These are phyloP conservation scores for Thymus mandschuricus DNA, from an alignment of 257 asterid species.

Conservation along the genomic window DNA sequence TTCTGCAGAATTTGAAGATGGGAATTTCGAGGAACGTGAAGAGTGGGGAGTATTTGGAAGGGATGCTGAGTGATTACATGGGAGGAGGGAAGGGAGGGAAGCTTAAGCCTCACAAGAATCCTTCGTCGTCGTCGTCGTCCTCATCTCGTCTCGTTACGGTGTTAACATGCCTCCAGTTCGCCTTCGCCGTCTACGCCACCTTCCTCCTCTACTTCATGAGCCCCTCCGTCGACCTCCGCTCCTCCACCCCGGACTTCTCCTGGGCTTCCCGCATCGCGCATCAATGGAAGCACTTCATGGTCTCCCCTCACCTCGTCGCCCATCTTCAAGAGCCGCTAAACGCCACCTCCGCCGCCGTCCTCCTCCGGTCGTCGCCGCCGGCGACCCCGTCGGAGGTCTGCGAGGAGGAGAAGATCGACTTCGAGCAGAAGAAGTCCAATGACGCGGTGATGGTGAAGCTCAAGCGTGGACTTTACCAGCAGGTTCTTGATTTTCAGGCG, in stretches of 20 bases:
- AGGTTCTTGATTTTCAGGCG: constrained; percentile 62
- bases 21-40: constrained; percentile 45
- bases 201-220: constrained; percentile 79
- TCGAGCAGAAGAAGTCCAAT: constrained; percentile 74
- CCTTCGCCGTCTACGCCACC: constrained; percentile 89
- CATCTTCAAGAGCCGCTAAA: constrained; percentile 46
- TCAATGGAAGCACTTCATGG: constrained; percentile 68
- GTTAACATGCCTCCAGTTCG: constrained; percentile 76
- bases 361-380: constrained; percentile 17
- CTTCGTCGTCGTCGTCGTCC: neutral
- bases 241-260: constrained; percentile 67
- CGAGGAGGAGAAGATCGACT: constrained; percentile 74
- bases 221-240: constrained; percentile 61
- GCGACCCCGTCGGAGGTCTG: constrained; percentile 56
- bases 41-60: constrained; percentile 79
- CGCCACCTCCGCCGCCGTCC: constrained; percentile 1
- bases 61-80: constrained; percentile 70
- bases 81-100: constrained; percentile 65
- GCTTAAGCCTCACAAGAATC: constrained; percentile 41
- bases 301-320: constrained; percentile 54
- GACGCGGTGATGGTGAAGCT: constrained; percentile 76
- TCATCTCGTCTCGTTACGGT: constrained; percentile 59
- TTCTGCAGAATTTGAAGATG: constrained; percentile 42
- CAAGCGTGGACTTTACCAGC: constrained; percentile 68
- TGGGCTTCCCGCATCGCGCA: constrained; percentile 73